A percentile compares a stretch with the other conserved stretches of the same genome.
Evolutionary conservation across 1,284 basidiomycete species (phyloP).

Genomic region (Xerocomus nothofagi): DNA sequence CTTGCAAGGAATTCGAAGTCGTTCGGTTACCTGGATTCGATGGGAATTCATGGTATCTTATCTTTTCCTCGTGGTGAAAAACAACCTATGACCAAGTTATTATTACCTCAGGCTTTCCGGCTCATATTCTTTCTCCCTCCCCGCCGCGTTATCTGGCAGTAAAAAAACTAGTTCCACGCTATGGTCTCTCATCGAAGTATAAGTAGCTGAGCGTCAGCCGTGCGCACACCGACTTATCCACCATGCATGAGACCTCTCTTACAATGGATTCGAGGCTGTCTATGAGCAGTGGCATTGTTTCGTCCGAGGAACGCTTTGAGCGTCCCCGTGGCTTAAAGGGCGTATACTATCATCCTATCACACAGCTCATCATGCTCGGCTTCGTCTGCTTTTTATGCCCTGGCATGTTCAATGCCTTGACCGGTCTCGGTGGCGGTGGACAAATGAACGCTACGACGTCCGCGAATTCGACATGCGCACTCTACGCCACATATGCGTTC

Average conservation of each 20-base stretch:
- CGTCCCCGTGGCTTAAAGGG: slow-evolving; percentile 25
- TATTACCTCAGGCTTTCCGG: not conserved
- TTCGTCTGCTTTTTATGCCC: slow-evolving; percentile 43
- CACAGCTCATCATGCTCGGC: slow-evolving; percentile 37
- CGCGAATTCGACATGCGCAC: slow-evolving; percentile 39
- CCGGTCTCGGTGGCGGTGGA: slow-evolving; percentile 43
- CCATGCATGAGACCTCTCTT: slow-evolving; percentile 1
- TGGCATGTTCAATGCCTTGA: slow-evolving; percentile 36
- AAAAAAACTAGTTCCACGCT: not conserved
- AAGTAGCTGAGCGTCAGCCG: slow-evolving; percentile 1
- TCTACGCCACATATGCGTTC: slow-evolving; percentile 47
- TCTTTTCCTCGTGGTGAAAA: not conserved
- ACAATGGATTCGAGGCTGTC: not conserved
- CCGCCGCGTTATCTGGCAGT: not conserved
- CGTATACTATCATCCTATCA: slow-evolving; percentile 35
- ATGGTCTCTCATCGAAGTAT: not conserved
- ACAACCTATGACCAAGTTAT: not conserved
- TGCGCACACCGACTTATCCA: not conserved
- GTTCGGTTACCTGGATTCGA: not conserved
- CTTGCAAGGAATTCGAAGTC: not conserved
- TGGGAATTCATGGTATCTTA: not conserved
- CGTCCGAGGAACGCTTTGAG: slow-evolving; percentile 8
- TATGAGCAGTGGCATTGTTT: not conserved
- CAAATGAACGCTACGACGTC: slow-evolving; percentile 34
- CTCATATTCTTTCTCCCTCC: not conserved